Evolutionary conservation across 2,329 filamentous ascomycete genomes (phyloP), one percentile per base, ranked within the genome.

Genomic region (Fusarium sp.): DNA sequence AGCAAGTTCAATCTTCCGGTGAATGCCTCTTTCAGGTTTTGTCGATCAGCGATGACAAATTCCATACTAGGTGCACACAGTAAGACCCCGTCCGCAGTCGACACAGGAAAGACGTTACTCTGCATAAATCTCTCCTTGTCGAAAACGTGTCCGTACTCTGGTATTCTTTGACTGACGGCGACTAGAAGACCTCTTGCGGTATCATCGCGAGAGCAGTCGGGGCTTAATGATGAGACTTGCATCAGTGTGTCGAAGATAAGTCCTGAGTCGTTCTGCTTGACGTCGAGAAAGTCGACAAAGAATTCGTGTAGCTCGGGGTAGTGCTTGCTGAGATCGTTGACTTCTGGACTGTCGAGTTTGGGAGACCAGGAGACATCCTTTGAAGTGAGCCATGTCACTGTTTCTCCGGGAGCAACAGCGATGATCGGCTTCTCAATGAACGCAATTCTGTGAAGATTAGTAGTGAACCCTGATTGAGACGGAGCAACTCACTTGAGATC

Each of bases 281-380:
- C 43, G 12, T 42, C 48, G 18, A 74, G 62, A 1, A 74, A 73
- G 6, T 60, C 56, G 21, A 71, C 68, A 13, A 74, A 74, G n/a
- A 74, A 73, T 4, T 65, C 48, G 34, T 70, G 56, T 3, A 74
- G 58, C 6, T 74, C 67, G 4, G 65, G 62, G 28, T 74, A 74
- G 34, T 69, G 65, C 23, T 62, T 67, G 41, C 71, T 74, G 23
- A 74, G 6, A 14, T 70, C 67, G 37, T 71, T 66, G 45, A 66
- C 45, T 3, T 73, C 72, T 2, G 58, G 51, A 4, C 58, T 71
- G 18, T 61, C 60, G 3, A 74, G 54, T 37, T 69, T 69, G 14
- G 69, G 72, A 4, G 67, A 55, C 72, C 72, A 74, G 12, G 54
- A 62, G 13, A 72, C 74, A 14, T 73, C 65, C 7, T 23, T 50